These are phyloP conservation scores for Edaphochlamys debaryana DNA, from an alignment of 139 green algal genomes.

Conservation along the genomic window DNA sequence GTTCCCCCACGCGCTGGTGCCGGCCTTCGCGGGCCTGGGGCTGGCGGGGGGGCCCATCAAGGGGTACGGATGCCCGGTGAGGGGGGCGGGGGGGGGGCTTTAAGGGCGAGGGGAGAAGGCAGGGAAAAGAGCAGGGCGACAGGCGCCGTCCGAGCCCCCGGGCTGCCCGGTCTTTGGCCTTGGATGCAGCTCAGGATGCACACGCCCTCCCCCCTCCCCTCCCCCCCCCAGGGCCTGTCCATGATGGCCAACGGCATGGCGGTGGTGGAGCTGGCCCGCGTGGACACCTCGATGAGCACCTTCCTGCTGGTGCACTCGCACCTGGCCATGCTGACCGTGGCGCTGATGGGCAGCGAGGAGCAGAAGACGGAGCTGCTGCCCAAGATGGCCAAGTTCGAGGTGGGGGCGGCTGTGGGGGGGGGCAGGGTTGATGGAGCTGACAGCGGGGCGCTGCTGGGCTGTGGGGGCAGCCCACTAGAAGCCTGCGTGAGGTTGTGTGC, in stretches of 20 bases:
- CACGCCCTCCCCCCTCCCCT: not conserved
- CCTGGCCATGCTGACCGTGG: slow-evolving; percentile 89
- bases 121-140: not conserved
- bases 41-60: slow-evolving; percentile 83
- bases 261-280: slow-evolving; percentile 86
- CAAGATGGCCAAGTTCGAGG: slow-evolving; percentile 71
- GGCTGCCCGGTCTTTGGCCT: no score
- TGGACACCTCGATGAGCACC: slow-evolving; percentile 89
- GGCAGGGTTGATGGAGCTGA: no score
- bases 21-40: slow-evolving; percentile 76
- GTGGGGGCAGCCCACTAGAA: no score
- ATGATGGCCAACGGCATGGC: slow-evolving; percentile 82
- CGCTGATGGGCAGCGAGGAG: slow-evolving; percentile 82
- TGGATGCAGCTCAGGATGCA: no score
- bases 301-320: slow-evolving; percentile 96
- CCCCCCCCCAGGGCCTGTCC: slow-evolving; percentile 58
- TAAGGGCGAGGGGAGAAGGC: not conserved
- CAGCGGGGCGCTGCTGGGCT: no score
- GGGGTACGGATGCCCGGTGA: slow-evolving; percentile 84
- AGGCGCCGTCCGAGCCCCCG: no score
- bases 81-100: not conserved
- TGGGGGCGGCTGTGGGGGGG: not conserved
- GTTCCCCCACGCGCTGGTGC: slow-evolving; percentile 87
- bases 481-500: no score
- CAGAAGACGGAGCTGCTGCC: slow-evolving; percentile 91